Evolutionary conservation across 805 yeast genomes (phyloP), one percentile per base, ranked within the genome.

Genomic region (Saccharomycopsis malanga): DNA sequence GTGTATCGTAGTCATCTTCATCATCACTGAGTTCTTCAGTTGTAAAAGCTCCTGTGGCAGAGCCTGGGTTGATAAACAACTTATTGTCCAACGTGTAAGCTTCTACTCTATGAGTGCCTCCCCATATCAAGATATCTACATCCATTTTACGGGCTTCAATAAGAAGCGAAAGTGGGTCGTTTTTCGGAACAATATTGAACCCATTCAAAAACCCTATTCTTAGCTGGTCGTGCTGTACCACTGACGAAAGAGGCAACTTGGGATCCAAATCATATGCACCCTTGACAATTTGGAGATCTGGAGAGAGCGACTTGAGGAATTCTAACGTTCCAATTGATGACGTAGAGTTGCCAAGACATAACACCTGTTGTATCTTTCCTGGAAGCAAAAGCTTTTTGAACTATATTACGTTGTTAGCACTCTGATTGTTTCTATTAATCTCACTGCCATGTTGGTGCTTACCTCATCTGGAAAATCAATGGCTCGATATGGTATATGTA

Each of bases 61-160:
- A 83, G 0, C 98, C 98, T 0, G 98, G 98, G 61, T 87, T 91
- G n/a, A 93, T 74, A 59, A 93, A 93, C 62, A 89, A 87, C 64
- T 86, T 87, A 20, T 94, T 95, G 54, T 88, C 98, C 49, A 89
- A 67, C 7, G 93, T 85, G 59, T 88, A 91, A 0, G 97, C 96
- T 60, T 91, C 98, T 3, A 87, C 94, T 54, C 79, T 77, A 61
- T 87, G 95, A 1, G 95, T 83, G 0, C 96, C 95, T 12, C 98
- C 97, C 84, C 93, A 87, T 12, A 93, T 70, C 54, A 93, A 68
- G 4, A 93, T 76, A 63, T 93, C 98, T 34, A 86, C 97, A 61
- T 89, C 94, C 71, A 89, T 72, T 65, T 87, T 87, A 51, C 98
- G 73, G 1, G 98, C 96, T 50, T 84, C 73, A 0, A 85, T 76